Conservation (phyloP, 2,329 filamentous ascomycete genomes). For the Beauveria sp. region DNA sequence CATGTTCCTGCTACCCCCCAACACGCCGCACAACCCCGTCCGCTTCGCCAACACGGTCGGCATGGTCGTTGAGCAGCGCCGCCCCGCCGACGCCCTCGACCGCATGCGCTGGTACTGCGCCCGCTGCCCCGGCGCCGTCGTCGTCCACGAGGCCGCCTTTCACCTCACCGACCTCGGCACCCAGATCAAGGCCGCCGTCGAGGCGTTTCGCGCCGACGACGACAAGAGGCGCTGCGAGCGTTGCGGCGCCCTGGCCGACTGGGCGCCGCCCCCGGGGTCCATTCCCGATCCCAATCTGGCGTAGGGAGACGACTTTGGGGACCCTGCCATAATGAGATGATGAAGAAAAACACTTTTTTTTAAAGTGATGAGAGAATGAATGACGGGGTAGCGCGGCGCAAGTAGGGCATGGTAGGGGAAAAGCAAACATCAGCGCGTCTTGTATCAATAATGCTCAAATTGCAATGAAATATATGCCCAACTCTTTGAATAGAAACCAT, state of each 20-base stretch:
- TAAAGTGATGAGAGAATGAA: background rate
- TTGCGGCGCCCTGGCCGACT: slow-evolving; percentile 71
- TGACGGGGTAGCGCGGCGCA: background rate
- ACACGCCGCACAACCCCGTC: slow-evolving; percentile 94
- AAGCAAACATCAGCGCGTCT: background rate
- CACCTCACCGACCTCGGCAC: slow-evolving; percentile 85
- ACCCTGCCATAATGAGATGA: no score
- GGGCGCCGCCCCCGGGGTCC: slow-evolving; percentile 52
- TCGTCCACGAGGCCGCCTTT: slow-evolving; percentile 82
- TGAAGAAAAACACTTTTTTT: background rate
- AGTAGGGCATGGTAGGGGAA: background rate
- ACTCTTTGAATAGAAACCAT: background rate
- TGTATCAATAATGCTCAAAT: background rate
- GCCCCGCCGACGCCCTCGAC: slow-evolving; percentile 64
- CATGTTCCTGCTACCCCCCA: slow-evolving; percentile 86
- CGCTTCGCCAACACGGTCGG: slow-evolving; percentile 92
- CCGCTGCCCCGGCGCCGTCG: slow-evolving; percentile 45
- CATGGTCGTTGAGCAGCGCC: slow-evolving; percentile 79
- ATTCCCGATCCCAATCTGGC: slow-evolving; percentile 52
- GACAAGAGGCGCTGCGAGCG: slow-evolving; percentile 64
- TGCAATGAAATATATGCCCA: background rate
- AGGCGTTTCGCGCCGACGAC: slow-evolving; percentile 63
- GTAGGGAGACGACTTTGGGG: background rate
- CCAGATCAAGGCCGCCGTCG: slow-evolving; percentile 88
- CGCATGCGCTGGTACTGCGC: slow-evolving; percentile 86